Percentiles rank a stretch among this genome's conserved stretches.
Conservation (phyloP, 306 rosid species). For the Vigna radiata region DNA sequence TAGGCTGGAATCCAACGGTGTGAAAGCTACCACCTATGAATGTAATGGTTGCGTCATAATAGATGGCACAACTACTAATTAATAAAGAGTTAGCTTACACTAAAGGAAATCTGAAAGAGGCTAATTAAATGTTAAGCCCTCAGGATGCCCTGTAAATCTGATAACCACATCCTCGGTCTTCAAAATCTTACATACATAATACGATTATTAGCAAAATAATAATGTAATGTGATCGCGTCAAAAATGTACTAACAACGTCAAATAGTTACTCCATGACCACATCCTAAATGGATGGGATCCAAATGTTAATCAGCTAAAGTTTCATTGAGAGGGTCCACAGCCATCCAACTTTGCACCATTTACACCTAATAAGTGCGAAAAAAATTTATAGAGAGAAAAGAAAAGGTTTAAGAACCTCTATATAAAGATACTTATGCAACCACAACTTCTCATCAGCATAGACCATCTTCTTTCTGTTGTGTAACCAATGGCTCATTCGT, state of each 20-base stretch:
- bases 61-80: conserved; percentile 42
- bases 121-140: conserved; percentile 33
- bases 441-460: conserved; percentile 34
- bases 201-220: too few species aligned
- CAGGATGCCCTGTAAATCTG: conserved; percentile 10
- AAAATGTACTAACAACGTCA: too few species aligned
- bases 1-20: conserved; percentile 28
- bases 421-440: conserved; percentile 31
- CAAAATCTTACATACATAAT: neutral
- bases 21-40: conserved; percentile 40
- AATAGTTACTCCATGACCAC: neutral
- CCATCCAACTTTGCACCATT: conserved; percentile 45
- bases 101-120: conserved; percentile 43
- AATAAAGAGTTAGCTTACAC: conserved; percentile 44
- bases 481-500: conserved; percentile 60
- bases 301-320: conserved; percentile 35
- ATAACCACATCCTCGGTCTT: neutral
- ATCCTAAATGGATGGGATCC: neutral
- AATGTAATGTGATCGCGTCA: neutral
- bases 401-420: conserved; percentile 42
- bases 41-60: conserved; percentile 44
- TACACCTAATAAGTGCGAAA: conserved; percentile 64
- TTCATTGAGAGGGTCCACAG: conserved; percentile 64
- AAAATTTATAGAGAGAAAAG: neutral
- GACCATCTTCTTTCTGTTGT: neutral